Evolutionary conservation across 768 basidiomycete species (phyloP), one percentile per base, ranked within the genome.

Genomic region (Lactarius psammicola): DNA sequence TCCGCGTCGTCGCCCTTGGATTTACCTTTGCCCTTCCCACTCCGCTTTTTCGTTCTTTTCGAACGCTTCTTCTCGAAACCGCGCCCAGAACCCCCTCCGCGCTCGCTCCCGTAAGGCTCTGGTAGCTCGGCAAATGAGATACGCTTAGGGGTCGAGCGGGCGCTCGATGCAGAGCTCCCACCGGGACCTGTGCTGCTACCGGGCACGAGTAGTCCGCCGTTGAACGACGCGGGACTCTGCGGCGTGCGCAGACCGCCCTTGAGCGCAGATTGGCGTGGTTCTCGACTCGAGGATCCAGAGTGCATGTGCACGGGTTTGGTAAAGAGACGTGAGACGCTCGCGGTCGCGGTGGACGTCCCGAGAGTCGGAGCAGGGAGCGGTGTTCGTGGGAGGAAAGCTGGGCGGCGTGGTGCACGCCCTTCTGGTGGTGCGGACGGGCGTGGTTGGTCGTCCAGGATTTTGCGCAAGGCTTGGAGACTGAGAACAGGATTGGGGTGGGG

Each of bases 41-140:
- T 62, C 61, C 71, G 71, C 30, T 68, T 67, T 40, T 70, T 60
- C 23, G 57, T 34, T 62, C 68, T 72, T 63, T 74, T 75, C 38
- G 56, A 31, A 34, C 54, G 56, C 64, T 49, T 54, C 54, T 56
- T 69, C 56, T 65, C 68, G 53, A 69, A 69, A 11, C 68, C 68
- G 34, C 63, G 60, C 31, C 67, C 67, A 46, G 66, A 67, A n/a
- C 65, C 65, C 31, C 59, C 68, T 18, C 64, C 64, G 31, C 64
- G 63, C 62, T 64, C 65, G 66, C 64, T 65, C 34, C 66, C 66
- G 67, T 88, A 87, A 40, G 85, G 83, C 75, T 90, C 89, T 0
- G 89, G 89, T 56, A 88, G 78, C 76, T 86, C 81, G 40, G 89
- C 89, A 69, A 92, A 92, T 66, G 86, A 89, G 51, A 92, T 91